Evolutionary conservation across 2,329 filamentous ascomycete species (phyloP).

Genomic region (Colletotrichum sp.): DNA sequence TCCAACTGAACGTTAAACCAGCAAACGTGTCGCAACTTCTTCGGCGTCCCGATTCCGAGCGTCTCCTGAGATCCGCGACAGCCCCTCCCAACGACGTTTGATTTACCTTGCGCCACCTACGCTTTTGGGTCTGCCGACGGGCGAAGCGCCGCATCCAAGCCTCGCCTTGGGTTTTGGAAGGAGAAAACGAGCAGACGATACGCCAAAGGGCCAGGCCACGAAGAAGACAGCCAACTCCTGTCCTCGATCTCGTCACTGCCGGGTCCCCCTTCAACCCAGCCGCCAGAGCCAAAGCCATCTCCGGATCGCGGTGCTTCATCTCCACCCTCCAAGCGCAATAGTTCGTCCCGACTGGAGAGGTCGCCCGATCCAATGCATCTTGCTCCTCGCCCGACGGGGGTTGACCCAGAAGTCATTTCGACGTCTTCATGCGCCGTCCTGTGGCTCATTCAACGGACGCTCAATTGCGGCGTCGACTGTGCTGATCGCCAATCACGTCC

Average conservation of each 20-base stretch:
- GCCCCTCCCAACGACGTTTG: conserved; percentile 6
- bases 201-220: not conserved
- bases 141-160: not conserved
- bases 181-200: not conserved
- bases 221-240: not conserved
- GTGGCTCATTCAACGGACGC: conserved; percentile 12
- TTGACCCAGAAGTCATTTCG: conserved; percentile 18
- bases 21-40: conserved; percentile 7
- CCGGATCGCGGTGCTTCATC: not conserved
- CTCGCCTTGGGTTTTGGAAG: not conserved
- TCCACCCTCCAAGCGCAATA: conserved; percentile 15
- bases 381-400: conserved; percentile 1
- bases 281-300: not conserved
- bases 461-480: conserved; percentile 3
- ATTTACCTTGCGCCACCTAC: conserved; percentile 5
- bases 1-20: conserved; percentile 4
- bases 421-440: conserved; percentile 14
- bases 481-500: not conserved
- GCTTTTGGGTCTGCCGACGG: not conserved
- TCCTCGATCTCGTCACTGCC: not conserved
- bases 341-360: conserved; percentile 16
- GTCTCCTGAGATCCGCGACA: conserved; percentile 21
- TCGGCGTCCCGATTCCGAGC: conserved; percentile 13
- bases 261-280: not conserved
- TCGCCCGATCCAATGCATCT: conserved; percentile 1